Evolutionary conservation across 108 stramenopile species (phyloP).

Genomic region (Poteriospumella lacustris): DNA sequence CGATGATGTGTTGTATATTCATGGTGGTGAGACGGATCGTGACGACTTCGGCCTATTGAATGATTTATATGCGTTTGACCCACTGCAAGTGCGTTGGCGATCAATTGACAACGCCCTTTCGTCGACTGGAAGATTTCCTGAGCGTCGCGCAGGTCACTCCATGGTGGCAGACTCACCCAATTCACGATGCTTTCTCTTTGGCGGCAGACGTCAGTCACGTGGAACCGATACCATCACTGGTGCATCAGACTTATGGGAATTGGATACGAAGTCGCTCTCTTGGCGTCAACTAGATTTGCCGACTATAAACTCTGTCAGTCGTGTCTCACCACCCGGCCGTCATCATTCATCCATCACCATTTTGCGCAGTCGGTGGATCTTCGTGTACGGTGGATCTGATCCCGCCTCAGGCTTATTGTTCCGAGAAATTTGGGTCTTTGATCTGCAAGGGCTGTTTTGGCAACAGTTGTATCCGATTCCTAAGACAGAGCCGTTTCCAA

Average conservation of each 20-base stretch:
- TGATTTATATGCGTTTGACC: not conserved
- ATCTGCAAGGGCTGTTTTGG: not conserved
- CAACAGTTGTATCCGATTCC: not conserved
- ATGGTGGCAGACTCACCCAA: too few species aligned
- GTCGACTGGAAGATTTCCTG: not conserved
- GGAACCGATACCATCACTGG: not conserved
- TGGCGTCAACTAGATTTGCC: not conserved
- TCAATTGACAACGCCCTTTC: not conserved
- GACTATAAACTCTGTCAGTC: not conserved
- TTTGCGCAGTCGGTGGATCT: not conserved
- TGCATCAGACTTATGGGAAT: not conserved
- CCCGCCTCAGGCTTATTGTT: not conserved
- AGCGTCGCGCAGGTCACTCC: not conserved
- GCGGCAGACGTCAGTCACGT: not conserved
- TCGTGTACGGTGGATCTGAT: not conserved
- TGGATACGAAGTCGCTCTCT: not conserved
- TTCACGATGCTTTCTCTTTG: not conserved
- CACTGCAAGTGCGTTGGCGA: not conserved
- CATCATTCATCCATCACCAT: not conserved
- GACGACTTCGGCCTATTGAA: not conserved
- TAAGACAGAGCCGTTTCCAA: not conserved
- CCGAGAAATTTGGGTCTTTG: not conserved
- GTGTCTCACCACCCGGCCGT: not conserved
- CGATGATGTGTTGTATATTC: not conserved
- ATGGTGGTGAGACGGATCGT: not conserved